A percentile compares a stretch with the other conserved stretches of the same genome.
These are phyloP conservation scores for Colletotrichum liaoningense DNA, from an alignment of 2,329 filamentous ascomycete genomes.

Conservation along the genomic window DNA sequence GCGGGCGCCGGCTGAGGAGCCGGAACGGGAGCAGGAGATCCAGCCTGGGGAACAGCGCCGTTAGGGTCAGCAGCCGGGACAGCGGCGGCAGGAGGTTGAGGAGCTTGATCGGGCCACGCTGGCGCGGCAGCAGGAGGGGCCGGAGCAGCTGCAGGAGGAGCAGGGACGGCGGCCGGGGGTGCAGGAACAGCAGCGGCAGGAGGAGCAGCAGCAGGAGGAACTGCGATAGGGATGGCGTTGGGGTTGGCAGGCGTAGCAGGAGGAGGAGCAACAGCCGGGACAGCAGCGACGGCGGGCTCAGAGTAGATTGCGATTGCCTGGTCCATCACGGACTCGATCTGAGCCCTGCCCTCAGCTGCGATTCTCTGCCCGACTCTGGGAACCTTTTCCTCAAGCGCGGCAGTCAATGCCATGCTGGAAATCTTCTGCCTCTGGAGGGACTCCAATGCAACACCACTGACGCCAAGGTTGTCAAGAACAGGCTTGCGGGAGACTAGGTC, in stretches of 20 bases:
- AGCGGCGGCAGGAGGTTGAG: background rate
- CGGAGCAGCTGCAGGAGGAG: background rate
- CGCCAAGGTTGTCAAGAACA: conserved; percentile 41
- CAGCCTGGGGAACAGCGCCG: background rate
- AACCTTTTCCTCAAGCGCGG: conserved; percentile 41
- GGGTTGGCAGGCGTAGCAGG: conserved; percentile 1
- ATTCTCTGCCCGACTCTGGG: conserved; percentile 42
- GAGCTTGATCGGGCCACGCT: background rate
- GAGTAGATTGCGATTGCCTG: conserved; percentile 38
- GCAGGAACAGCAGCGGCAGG: background rate
- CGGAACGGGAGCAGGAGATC: background rate
- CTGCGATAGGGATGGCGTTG: background rate
- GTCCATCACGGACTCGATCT: conserved; percentile 39
- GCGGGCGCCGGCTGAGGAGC: conserved; percentile 3
- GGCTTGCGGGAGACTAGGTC: conserved; percentile 41
- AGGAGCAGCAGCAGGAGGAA: background rate
- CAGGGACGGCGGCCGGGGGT: background rate
- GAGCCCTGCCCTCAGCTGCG: conserved; percentile 38
- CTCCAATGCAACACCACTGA: conserved; percentile 38
- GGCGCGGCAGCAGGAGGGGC: background rate
- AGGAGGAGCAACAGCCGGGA: background rate
- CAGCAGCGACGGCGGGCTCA: conserved; percentile 20
- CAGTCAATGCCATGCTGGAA: conserved; percentile 37
- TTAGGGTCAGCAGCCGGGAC: background rate
- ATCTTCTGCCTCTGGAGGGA: conserved; percentile 40